Conservation (phyloP, 257 asterid species). For the Vinca minor region DNA sequence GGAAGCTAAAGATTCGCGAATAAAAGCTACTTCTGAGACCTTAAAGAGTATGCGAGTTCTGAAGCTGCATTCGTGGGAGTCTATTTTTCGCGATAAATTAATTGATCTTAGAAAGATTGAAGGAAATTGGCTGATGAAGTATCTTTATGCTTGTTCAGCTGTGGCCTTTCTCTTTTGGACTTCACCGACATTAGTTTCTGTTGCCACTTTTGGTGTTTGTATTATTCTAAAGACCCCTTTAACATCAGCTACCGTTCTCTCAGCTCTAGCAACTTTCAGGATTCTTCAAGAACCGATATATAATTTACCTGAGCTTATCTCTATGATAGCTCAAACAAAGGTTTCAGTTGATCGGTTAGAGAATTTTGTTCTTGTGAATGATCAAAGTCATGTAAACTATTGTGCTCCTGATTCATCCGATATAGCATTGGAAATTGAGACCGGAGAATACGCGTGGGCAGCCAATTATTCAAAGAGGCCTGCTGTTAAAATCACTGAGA, state of each 20-base stretch:
- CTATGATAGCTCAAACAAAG: slow-evolving; percentile 73
- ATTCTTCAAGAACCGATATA: slow-evolving; percentile 87
- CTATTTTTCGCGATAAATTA: slow-evolving; percentile 41
- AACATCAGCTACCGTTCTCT: slow-evolving; percentile 66
- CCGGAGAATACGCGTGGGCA: slow-evolving; percentile 69
- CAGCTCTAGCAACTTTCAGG: slow-evolving; percentile 80
- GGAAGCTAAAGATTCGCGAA: slow-evolving; percentile 73
- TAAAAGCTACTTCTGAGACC: slow-evolving; percentile 67
- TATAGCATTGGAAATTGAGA: slow-evolving; percentile 53
- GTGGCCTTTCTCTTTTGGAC: slow-evolving; percentile 83
- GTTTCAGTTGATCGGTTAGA: slow-evolving; percentile 62
- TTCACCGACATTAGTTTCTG: slow-evolving; percentile 75
- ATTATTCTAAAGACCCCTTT: slow-evolving; percentile 52
- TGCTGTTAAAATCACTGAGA: slow-evolving; percentile 35
- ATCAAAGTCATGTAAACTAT: slow-evolving; percentile 34
- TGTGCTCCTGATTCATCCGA: slow-evolving; percentile 23
- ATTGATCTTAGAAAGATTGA: slow-evolving; percentile 56
- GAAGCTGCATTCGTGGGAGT: slow-evolving; percentile 81
- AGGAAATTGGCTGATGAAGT: slow-evolving; percentile 45
- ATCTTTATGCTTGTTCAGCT: slow-evolving; percentile 59
- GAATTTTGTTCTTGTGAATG: slow-evolving; percentile 43
- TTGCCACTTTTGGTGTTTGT: slow-evolving; percentile 64
- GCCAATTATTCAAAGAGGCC: slow-evolving; percentile 34
- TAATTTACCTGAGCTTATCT: slow-evolving; percentile 71
- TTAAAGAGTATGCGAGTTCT: slow-evolving; percentile 68